Percentiles rank a stretch among this genome's conserved stretches.
Conservation (phyloP, 768 basidiomycete species). For the Thelephora ganbajun region DNA sequence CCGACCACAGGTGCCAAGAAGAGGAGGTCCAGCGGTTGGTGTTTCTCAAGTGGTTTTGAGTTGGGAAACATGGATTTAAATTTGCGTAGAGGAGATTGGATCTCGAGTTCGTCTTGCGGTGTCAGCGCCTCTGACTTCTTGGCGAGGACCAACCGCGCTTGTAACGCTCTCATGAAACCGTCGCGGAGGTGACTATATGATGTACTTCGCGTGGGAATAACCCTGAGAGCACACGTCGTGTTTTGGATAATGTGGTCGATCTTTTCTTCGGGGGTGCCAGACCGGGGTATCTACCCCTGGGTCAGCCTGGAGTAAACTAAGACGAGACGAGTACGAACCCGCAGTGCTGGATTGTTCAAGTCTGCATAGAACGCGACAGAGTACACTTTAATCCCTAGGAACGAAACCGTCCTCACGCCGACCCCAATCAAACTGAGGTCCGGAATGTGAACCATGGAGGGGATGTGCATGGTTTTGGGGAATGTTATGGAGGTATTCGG, state of each 20-base stretch:
- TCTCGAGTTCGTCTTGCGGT: conserved; percentile 39
- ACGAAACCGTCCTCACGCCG: conserved; percentile 82
- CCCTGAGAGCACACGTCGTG: conserved; percentile 59
- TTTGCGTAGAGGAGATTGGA: conserved; percentile 51
- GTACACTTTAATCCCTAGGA: conserved; percentile 80
- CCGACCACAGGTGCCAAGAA: conserved; percentile 40
- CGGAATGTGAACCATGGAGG: conserved; percentile 48
- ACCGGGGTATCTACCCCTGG: conserved; percentile 31
- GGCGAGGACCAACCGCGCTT: conserved; percentile 39
- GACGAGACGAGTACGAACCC: conserved; percentile 19
- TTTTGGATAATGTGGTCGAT: conserved; percentile 52
- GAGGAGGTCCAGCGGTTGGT: conserved; percentile 54
- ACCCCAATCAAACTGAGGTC: conserved; percentile 64
- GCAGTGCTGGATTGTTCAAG: conserved; percentile 46
- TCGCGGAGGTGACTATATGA: conserved; percentile 72
- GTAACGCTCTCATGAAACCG: conserved; percentile 66
- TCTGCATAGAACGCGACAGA: conserved; percentile 87
- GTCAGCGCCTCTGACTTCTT: conserved; percentile 39
- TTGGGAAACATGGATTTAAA: conserved; percentile 69
- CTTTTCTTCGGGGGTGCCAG: conserved; percentile 54
- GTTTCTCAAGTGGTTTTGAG: conserved; percentile 44
- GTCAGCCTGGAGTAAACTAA: too few species aligned
- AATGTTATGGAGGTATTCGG: conserved; percentile 64
- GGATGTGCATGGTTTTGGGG: conserved; percentile 48
- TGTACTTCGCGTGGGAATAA: conserved; percentile 70